Conservation (phyloP, 257 asterid genomes). For the Knoxia roxburghii region DNA sequence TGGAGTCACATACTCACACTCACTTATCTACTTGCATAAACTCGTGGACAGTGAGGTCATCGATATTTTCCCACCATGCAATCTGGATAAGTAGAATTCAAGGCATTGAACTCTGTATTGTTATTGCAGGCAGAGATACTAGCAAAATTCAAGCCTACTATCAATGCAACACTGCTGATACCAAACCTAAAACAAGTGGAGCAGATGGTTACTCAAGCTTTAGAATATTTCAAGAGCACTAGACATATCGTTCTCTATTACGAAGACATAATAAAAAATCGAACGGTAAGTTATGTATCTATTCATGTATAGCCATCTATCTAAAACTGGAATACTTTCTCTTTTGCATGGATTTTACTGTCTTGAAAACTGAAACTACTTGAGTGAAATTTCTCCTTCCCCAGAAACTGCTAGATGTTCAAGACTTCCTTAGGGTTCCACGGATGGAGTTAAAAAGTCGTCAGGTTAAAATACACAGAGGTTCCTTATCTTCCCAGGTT, state of each 20-base stretch:
- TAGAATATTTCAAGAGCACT: constrained; percentile 72
- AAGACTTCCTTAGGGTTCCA: constrained; percentile 76
- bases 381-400: constrained; percentile 3
- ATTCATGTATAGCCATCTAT: background rate
- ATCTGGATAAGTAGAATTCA: background rate
- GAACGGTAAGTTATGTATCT: constrained; percentile 46
- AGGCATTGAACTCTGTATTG: background rate
- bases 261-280: constrained; percentile 73
- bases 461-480: constrained; percentile 88
- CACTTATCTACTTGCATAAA: background rate
- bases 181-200: constrained; percentile 68
- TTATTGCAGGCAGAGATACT: constrained; percentile 75
- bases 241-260: constrained; percentile 76
- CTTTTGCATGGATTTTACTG: background rate
- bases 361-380: constrained; percentile 3
- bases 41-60: background rate
- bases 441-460: constrained; percentile 54
- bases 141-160: constrained; percentile 73
- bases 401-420: constrained; percentile 79
- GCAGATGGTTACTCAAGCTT: constrained; percentile 49
- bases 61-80: background rate
- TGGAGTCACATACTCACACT: background rate
- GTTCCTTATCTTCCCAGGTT: constrained; percentile 65
- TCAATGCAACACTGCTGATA: constrained; percentile 55
- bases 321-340: no score